Conservation (phyloP, 768 basidiomycete genomes). For the Kwoniella bestiolae region DNA sequence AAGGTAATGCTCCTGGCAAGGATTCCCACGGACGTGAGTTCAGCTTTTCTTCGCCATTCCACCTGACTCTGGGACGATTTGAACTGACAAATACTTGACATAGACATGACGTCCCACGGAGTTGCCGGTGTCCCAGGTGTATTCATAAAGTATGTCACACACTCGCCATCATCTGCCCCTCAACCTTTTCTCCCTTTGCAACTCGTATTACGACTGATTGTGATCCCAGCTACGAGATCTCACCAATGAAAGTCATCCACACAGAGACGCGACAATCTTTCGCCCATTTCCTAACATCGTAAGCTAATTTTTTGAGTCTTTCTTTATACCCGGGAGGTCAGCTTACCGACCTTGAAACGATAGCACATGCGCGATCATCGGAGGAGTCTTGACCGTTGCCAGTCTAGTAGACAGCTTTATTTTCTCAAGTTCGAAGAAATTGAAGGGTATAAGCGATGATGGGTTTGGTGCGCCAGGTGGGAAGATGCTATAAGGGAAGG, state of each 20-base stretch:
- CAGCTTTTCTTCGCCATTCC: background rate
- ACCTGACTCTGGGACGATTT: no score
- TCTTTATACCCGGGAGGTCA: no score
- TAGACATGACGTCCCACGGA: conserved; percentile 55
- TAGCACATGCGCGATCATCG: conserved; percentile 95
- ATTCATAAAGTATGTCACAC: conserved; percentile 43
- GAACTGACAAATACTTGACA: background rate
- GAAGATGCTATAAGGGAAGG: conserved; percentile 56
- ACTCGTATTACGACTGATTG: no score
- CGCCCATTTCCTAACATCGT: conserved; percentile 98
- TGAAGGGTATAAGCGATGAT: conserved; percentile 60
- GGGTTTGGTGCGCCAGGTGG: conserved; percentile 53
- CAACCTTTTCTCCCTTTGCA: background rate
- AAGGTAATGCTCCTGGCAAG: conserved; percentile 61
- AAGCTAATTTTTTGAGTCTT: conserved; percentile 59
- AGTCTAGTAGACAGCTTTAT: conserved; percentile 83
- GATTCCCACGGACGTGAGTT: conserved; percentile 58
- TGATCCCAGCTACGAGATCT: conserved; percentile 93
- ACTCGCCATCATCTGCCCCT: background rate
- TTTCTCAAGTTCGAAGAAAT: conserved; percentile 75
- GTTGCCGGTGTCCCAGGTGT: conserved; percentile 49
- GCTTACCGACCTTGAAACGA: background rate
- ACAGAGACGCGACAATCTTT: conserved; percentile 89
- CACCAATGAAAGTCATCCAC: conserved; percentile 92
- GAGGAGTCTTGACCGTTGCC: conserved; percentile 94